Evolutionary conservation across 164 flowering plant species (phyloP).

Genomic region (Kalanchoe fedtschenkoi): DNA sequence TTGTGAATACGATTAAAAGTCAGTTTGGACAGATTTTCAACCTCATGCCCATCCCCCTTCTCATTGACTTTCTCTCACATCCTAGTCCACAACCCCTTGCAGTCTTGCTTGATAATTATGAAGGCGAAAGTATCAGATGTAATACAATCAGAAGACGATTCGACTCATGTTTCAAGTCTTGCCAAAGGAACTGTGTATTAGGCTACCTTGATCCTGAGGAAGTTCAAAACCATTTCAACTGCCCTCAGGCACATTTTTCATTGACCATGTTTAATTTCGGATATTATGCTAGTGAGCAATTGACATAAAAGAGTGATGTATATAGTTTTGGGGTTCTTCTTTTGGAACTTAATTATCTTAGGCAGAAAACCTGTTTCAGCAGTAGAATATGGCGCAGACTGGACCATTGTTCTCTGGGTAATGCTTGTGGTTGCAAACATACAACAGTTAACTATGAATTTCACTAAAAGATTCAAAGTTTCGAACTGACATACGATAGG

Average conservation of each 20-base stretch:
- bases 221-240: slow-evolving; percentile 3
- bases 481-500: too few relatives aligned
- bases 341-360: slow-evolving; percentile 71
- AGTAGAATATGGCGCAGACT: slow-evolving; percentile 72
- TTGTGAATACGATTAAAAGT: too few relatives aligned
- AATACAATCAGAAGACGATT: slow-evolving; percentile 81
- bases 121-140: slow-evolving; percentile 94
- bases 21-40: too few relatives aligned
- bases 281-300: slow-evolving; percentile 76
- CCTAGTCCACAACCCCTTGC: too few relatives aligned
- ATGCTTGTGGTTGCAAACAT: slow-evolving; percentile 2
- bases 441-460: neutral
- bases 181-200: slow-evolving; percentile 85
- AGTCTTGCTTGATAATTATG: slow-evolving; percentile 87
- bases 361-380: slow-evolving; percentile 76
- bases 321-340: slow-evolving; percentile 95
- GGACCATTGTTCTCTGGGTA: slow-evolving; percentile 97
- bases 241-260: neutral
- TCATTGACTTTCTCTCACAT: too few relatives aligned
- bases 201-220: slow-evolving; percentile 99
- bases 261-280: slow-evolving; percentile 24
- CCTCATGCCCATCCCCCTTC: too few relatives aligned
- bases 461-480: neutral
- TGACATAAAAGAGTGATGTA: slow-evolving; percentile 86
- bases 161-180: slow-evolving; percentile 83